Conservation (phyloP, 176 grass and related monocot genomes). For the Puccinellia tenuiflora region DNA sequence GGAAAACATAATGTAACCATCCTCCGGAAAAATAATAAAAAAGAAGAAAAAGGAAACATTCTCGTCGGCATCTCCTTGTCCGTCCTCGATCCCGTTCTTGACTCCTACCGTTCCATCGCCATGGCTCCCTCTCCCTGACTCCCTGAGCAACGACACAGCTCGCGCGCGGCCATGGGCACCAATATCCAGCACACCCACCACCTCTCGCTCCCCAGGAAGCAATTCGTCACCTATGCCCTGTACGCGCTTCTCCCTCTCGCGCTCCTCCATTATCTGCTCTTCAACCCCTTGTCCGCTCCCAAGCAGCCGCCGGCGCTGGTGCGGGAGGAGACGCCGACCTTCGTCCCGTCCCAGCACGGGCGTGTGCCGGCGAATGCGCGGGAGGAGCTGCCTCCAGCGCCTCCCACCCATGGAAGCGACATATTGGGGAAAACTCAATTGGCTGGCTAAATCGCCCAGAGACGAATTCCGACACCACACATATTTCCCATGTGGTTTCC, state of each 20-base stretch:
- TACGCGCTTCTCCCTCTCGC: conserved; percentile 53
- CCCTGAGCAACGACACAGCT: not conserved
- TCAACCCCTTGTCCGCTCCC: conserved; percentile 18
- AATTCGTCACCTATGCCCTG: conserved; percentile 41
- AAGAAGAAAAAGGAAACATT: not conserved
- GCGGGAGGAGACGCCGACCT: not conserved
- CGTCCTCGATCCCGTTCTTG: not conserved
- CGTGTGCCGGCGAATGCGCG: not conserved
- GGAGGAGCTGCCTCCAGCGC: not conserved
- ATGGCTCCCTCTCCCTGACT: not conserved
- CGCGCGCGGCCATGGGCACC: conserved; percentile 30
- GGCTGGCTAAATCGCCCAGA: no score
- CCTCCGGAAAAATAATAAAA: not conserved
- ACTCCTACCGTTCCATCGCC: not conserved
- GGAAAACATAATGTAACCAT: not conserved
- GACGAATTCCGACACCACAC: no score
- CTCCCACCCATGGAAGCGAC: not conserved
- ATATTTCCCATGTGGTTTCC: no score
- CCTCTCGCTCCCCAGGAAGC: conserved; percentile 19
- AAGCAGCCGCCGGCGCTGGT: not conserved
- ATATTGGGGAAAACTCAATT: not conserved
- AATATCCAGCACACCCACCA: not conserved
- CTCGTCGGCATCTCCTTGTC: not conserved
- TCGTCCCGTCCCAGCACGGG: not conserved
- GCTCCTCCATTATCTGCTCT: conserved; percentile 61